These are phyloP conservation scores for Leccinum barrowsii DNA, from an alignment of 768 basidiomycete species.

Conservation along the genomic window DNA sequence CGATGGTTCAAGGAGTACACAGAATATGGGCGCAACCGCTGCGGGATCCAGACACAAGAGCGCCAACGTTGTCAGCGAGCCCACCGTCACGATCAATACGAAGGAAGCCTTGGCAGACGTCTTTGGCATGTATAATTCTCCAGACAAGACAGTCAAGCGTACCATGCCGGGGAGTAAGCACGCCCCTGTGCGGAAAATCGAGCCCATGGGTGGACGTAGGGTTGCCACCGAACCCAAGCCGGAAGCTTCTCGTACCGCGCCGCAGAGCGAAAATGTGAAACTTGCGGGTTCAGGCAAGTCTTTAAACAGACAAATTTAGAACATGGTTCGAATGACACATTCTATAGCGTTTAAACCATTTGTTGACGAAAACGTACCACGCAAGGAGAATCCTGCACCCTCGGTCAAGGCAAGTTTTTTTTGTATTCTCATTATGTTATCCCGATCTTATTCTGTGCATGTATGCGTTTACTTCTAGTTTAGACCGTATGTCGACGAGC, in stretches of 20 bases:
- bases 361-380: constrained; percentile 56
- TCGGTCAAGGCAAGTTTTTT: constrained; percentile 12
- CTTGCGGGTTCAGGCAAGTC: constrained; percentile 37
- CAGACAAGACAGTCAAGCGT: constrained; percentile 65
- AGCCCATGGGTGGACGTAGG: constrained; percentile 44
- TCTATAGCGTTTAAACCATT: constrained; percentile 55
- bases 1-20: constrained; percentile 46
- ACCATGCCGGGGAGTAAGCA: constrained; percentile 64
- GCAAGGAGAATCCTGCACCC: constrained; percentile 42
- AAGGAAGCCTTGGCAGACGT: constrained; percentile 93
- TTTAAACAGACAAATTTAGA: constrained; percentile 18
- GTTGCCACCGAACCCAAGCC: constrained; percentile 22
- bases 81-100: constrained; percentile 94
- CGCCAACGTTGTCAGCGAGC: constrained; percentile 48
- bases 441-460: constrained; percentile 9
- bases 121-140: constrained; percentile 94
- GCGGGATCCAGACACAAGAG: constrained; percentile 41
- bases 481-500: constrained; percentile 61
- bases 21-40: constrained; percentile 32
- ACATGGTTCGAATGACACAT: constrained; percentile 6
- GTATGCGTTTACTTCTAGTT: constrained; percentile 41
- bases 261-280: constrained; percentile 22
- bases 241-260: constrained; percentile 35
- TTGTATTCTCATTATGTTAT: background rate
- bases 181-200: constrained; percentile 66